A percentile compares a stretch with the other conserved stretches of the same genome.
These are phyloP conservation scores for Tricholoma terreum DNA, from an alignment of 768 basidiomycete genomes.

Conservation along the genomic window DNA sequence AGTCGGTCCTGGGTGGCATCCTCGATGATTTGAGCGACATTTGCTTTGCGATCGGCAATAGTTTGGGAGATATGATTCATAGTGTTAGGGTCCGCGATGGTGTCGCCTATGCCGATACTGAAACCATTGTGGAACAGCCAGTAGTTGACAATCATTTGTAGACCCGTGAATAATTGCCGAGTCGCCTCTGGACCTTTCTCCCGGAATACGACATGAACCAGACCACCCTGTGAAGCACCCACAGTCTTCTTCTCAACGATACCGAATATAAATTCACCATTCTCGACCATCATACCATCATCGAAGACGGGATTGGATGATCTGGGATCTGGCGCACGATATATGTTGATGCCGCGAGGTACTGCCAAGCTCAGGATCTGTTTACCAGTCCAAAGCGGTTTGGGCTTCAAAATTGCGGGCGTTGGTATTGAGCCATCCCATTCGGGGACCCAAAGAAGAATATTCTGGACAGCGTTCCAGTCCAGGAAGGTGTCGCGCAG, in stretches of 20 bases:
- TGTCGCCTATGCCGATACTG: slow-evolving; percentile 98
- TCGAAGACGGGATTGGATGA: slow-evolving; percentile 82
- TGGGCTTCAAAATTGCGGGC: slow-evolving; percentile 94
- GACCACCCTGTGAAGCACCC: slow-evolving; percentile 89
- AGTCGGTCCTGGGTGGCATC: slow-evolving; percentile 84
- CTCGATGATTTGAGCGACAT: slow-evolving; percentile 76
- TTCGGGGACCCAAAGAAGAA: slow-evolving; percentile 95
- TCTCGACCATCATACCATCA: slow-evolving; percentile 94
- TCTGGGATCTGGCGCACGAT: slow-evolving; percentile 75
- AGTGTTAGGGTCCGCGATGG: slow-evolving; percentile 86
- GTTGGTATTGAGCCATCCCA: slow-evolving; percentile 95
- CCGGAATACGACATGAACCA: slow-evolving; percentile 95
- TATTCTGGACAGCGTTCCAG: slow-evolving; percentile 95
- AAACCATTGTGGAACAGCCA: slow-evolving; percentile 99
- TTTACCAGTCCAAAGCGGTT: slow-evolving; percentile 97
- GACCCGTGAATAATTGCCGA: slow-evolving; percentile 84
- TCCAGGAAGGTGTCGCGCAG: slow-evolving; percentile 94
- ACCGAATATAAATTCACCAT: slow-evolving; percentile 93
- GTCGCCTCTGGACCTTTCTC: slow-evolving; percentile 96
- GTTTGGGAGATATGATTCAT: slow-evolving; percentile 85
- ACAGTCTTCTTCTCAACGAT: slow-evolving; percentile 99
- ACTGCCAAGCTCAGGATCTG: slow-evolving; percentile 91
- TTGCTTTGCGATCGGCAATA: slow-evolving; percentile 76
- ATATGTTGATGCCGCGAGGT: slow-evolving; percentile 93
- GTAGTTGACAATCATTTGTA: slow-evolving; percentile 95